Conservation (phyloP, 2,329 filamentous ascomycete genomes). For the Trichoderma arundinaceum region DNA sequence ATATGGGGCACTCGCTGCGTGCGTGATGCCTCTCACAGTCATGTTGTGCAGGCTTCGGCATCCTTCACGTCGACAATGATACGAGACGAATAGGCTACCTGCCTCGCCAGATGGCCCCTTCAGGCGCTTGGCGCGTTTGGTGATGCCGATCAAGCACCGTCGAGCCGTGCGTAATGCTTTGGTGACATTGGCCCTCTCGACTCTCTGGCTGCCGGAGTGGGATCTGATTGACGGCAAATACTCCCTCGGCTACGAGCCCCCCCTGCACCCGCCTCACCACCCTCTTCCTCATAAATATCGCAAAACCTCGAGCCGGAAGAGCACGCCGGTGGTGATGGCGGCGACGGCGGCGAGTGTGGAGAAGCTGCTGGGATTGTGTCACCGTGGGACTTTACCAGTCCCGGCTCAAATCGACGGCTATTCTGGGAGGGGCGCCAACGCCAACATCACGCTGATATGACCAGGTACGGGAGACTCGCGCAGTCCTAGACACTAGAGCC, state of each 20-base stretch:
- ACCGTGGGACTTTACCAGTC: constrained; percentile 22
- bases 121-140: constrained; percentile 26
- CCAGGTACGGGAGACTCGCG: neutral
- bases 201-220: neutral
- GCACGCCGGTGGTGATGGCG: constrained; percentile 20
- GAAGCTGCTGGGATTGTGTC: constrained; percentile 23
- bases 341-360: constrained; percentile 28
- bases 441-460: neutral
- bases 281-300: constrained; percentile 9
- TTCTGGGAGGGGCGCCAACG: constrained; percentile 12
- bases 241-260: constrained; percentile 4
- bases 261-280: constrained; percentile 1
- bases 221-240: constrained; percentile 29
- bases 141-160: constrained; percentile 4
- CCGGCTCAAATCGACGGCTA: constrained; percentile 29
- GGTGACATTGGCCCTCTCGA: neutral
- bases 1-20: no score
- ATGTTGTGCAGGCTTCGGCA: neutral
- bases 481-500: no score
- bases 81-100: neutral
- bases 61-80: neutral
- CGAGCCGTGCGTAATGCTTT: neutral
- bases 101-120: neutral
- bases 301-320: constrained; percentile 19
- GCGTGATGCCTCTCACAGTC: no score